These are phyloP conservation scores for Zopfia rhizophila DNA, from an alignment of 2,329 filamentous ascomycete species.

Conservation along the genomic window DNA sequence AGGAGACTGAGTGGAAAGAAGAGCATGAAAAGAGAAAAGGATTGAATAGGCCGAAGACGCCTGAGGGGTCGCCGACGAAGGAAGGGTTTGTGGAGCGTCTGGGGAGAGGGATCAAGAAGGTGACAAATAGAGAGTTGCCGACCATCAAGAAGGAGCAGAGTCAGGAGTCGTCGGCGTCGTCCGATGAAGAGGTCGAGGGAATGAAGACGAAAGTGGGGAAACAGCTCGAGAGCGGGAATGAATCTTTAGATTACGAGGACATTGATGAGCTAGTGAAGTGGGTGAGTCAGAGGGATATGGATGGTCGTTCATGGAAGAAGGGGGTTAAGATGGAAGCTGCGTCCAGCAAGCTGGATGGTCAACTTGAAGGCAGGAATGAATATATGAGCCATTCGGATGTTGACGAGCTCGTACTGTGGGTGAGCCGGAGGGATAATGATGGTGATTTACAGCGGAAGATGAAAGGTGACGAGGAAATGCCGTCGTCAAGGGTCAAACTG, in stretches of 20 bases:
- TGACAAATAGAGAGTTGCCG: conserved; percentile 41
- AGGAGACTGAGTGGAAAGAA: conserved; percentile 35
- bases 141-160: conserved; percentile 35
- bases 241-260: no score
- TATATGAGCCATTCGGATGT: conserved; percentile 42
- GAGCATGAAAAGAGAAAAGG: conserved; percentile 42
- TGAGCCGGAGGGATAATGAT: conserved; percentile 36
- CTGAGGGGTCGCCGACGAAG: conserved; percentile 29
- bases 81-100: conserved; percentile 36
- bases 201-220: conserved; percentile 6
- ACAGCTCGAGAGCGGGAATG: no score
- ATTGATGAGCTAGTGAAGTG: conserved; percentile 4
- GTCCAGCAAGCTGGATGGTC: no score
- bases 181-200: conserved; percentile 29
- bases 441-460: conserved; percentile 2
- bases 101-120: conserved; percentile 35
- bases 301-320: no score
- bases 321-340: no score
- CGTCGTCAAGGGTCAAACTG: conserved; percentile 23
- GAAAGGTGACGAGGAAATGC: conserved; percentile 6
- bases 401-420: conserved; percentile 47
- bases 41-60: conserved; percentile 36
- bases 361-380: conserved; percentile 22
- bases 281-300: conserved; percentile 10
- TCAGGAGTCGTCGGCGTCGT: conserved; percentile 37